Percentiles rank a stretch among this genome's conserved stretches.
phyloP scores from a whole-genome alignment of 129 eudicot species.

The Tagetes erecta region DNA sequence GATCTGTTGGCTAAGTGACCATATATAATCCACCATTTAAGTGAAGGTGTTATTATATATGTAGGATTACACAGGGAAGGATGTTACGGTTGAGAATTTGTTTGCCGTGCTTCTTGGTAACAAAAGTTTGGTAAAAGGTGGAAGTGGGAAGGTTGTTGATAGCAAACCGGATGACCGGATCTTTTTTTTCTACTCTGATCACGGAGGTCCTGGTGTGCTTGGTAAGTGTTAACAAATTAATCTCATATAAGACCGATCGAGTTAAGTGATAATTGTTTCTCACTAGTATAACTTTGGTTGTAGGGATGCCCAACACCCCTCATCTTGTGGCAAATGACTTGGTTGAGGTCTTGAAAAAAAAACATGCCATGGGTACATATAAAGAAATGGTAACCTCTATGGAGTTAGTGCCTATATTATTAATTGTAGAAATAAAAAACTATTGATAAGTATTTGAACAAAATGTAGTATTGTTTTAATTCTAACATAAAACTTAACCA shows the following conservation, averaged over 20 bases:
- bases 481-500: neutral
- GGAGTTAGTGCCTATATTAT: conserved; percentile 30
- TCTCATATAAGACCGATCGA: neutral
- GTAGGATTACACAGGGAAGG: conserved; percentile 76
- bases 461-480: neutral
- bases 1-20: neutral
- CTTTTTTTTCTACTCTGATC: conserved; percentile 88
- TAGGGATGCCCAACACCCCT: conserved; percentile 89
- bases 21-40: neutral
- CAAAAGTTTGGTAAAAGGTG: conserved; percentile 65
- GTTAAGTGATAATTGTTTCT: neutral
- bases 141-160: conserved; percentile 85
- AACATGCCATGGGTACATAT: conserved; percentile 67
- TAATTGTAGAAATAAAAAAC: neutral
- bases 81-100: conserved; percentile 63
- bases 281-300: neutral
- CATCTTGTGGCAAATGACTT: conserved; percentile 73
- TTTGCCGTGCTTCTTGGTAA: conserved; percentile 84
- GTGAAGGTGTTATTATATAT: neutral
- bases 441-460: neutral
- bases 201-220: conserved; percentile 97
- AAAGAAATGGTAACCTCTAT: conserved; percentile 63
- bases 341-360: conserved; percentile 71
- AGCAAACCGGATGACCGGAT: conserved; percentile 77
- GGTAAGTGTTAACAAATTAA: conserved; percentile 42